Base-by-base conservation (phyloP, 176 grass and related monocot species). In the Triticum timopheevii region DNA sequence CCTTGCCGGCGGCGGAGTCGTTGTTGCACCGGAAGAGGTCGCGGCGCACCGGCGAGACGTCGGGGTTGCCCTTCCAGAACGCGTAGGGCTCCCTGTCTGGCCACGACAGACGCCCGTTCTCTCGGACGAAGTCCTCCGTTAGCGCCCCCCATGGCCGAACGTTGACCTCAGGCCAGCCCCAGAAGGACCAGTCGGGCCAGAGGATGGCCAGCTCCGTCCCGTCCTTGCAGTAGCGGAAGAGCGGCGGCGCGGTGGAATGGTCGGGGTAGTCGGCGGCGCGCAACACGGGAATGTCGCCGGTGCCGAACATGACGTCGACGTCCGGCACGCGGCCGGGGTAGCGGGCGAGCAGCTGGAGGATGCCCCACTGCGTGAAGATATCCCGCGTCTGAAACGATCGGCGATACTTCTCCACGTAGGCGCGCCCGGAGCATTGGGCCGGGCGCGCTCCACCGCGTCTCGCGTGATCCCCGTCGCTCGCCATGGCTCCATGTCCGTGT, bases 111-210 rank as follows among this genome's bases (percentile, higher is more conserved):
- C 9, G 73, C 12, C 25, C 44, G 10, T 28, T 89, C 76, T 70
- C 87, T 19, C 23, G 40, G 3, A 65, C 65, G 54, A 93, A 75
- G 62, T 93, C 93, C 58, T 91, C 85, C 28, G 91, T 52, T 31
- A 97, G 68, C 70, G 85, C 81, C 63, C 61, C 87, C 95, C 95
- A 95, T 2, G 95, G 90, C 0, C 86, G 87, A 84, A 97, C 77
- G 76, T 93, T 91, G 0, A 94, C 38, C 85, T 97, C 95, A 24
- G 93, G 75, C 93, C 95, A 97, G 10, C 95, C 95, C 95, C 95
- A 95, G 90, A 97, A 97, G 82, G 95, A 95, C 93, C 95, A 97
- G 82, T 97, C 95, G 1, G 95, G 95, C 79, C 94, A 97, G 36
- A 97, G 82, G 68, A 97, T 63, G 85, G 94, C 95, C 0, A 91